Evolutionary conservation across 78 protist genomes (phyloP).

Genomic region (Planoprotostelium fungivorum): DNA sequence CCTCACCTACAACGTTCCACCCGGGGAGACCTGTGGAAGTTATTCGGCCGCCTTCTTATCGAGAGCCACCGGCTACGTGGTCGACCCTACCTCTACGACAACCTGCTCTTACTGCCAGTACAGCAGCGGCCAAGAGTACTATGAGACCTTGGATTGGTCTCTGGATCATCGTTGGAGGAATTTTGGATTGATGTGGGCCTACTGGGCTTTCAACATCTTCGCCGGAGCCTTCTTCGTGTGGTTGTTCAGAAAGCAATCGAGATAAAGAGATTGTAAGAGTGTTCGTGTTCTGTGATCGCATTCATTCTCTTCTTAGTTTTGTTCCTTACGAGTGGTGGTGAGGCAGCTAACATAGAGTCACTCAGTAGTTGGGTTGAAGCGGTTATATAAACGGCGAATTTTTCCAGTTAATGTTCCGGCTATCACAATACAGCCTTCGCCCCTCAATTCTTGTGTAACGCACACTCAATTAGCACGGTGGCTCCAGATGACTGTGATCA

Average conservation of each 20-base stretch:
- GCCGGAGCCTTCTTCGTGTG: not conserved
- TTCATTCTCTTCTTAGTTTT: no score
- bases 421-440: no score
- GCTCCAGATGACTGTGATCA: no score
- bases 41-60: constrained; percentile 7
- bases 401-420: no score
- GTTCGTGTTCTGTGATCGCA: no score
- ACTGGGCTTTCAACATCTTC: constrained; percentile 14
- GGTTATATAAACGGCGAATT: no score
- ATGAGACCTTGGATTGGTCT: constrained; percentile 11
- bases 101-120: constrained; percentile 37
- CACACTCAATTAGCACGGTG: no score
- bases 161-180: constrained; percentile 37
- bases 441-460: no score
- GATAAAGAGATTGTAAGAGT: no score
- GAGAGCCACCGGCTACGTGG: constrained; percentile 1
- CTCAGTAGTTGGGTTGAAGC: no score
- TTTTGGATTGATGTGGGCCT: constrained; percentile 16
- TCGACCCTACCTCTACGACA: not conserved
- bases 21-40: constrained; percentile 2
- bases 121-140: constrained; percentile 34
- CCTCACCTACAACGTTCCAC: constrained; percentile 28
- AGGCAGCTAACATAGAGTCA: no score
- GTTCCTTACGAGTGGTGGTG: no score
- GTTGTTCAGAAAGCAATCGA: not conserved